Evolutionary conservation across 1,139 yeast species (phyloP), one percentile per base, ranked within the genome.

Genomic region (Candida tetrigidarum): DNA sequence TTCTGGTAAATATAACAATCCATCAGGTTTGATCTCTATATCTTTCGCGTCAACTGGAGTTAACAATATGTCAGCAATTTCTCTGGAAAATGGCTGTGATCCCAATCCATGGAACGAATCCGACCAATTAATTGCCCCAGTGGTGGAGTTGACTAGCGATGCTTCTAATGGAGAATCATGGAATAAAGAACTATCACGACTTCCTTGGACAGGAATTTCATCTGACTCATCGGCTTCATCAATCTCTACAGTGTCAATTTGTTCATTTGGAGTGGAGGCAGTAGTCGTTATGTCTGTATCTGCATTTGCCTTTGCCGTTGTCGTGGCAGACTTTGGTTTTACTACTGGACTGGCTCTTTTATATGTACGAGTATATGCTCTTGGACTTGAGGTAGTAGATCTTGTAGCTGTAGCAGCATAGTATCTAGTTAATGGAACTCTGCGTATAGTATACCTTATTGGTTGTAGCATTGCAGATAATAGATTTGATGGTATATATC

Each of bases 1-100:
- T 64, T 93, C 99, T 0, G 99, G 99, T 42, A 93, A 71, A 58
- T 90, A 93, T 11, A 93, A 66, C 43, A 93, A 71, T 14, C 99
- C 98, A 63, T 93, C 99, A 0, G 99, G 98, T 51, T 93, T 93
- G 53, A 93, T 86, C 63, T 93, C 99, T 43, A 93, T 83, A 55
- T 93, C 98, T 25, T 75, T 77, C 5, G 80, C 75, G 1, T 75
- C 76, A 16, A 93, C 60, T 0, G 85, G 81, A 2, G 85, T 80
- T 41, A 83, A 63, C 14, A 93, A 69, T 7, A 81, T 72, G 23
- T 80, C 79, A 43, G 81, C 83, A 0, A 83, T 75, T 41, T 81
- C 82, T 12, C 69, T 71, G 3, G 84, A 66, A 57, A 93, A 93
- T 0, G 97, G 86, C 23, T 76, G 80, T 2, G 82, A 71, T 1